These are phyloP conservation scores for Penicillium sp. DNA, from an alignment of 2,329 filamentous ascomycete genomes.

Conservation along the genomic window DNA sequence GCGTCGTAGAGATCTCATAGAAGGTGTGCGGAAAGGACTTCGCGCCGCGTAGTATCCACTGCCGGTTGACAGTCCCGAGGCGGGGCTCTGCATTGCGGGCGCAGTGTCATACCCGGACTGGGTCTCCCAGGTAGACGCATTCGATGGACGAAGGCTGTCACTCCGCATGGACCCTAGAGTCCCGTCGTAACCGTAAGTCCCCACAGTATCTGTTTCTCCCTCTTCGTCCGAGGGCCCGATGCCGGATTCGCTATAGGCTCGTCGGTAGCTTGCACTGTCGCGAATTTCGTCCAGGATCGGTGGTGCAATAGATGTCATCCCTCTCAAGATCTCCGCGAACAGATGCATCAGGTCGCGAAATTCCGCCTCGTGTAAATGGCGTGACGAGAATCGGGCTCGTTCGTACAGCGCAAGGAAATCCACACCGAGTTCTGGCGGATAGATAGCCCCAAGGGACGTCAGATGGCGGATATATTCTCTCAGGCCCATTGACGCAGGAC, in stretches of 20 bases:
- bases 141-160: slow-evolving; percentile 22
- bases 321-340: slow-evolving; percentile 70
- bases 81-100: slow-evolving; percentile 17
- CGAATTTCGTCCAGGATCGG: slow-evolving; percentile 41
- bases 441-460: slow-evolving; percentile 55
- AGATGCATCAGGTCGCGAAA: slow-evolving; percentile 74
- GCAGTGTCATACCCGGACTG: slow-evolving; percentile 25
- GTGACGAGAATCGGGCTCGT: slow-evolving; percentile 68
- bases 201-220: slow-evolving; percentile 32
- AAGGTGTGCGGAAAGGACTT: slow-evolving; percentile 26
- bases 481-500: slow-evolving; percentile 62
- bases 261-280: slow-evolving; percentile 18
- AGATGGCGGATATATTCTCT: slow-evolving; percentile 71
- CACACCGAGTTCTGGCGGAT: slow-evolving; percentile 42
- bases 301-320: slow-evolving; percentile 59
- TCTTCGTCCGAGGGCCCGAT: slow-evolving; percentile 36
- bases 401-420: slow-evolving; percentile 72
- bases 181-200: slow-evolving; percentile 20
- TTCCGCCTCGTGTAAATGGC: slow-evolving; percentile 56
- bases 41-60: slow-evolving; percentile 12
- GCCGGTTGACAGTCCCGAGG: slow-evolving; percentile 13
- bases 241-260: slow-evolving; percentile 26
- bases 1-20: slow-evolving; percentile 28
- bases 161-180: slow-evolving; percentile 19
- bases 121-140: slow-evolving; percentile 25